phyloP scores from a whole-genome alignment of 495 filamentous ascomycete genomes.

The Hapsidospora chrysogenum region DNA sequence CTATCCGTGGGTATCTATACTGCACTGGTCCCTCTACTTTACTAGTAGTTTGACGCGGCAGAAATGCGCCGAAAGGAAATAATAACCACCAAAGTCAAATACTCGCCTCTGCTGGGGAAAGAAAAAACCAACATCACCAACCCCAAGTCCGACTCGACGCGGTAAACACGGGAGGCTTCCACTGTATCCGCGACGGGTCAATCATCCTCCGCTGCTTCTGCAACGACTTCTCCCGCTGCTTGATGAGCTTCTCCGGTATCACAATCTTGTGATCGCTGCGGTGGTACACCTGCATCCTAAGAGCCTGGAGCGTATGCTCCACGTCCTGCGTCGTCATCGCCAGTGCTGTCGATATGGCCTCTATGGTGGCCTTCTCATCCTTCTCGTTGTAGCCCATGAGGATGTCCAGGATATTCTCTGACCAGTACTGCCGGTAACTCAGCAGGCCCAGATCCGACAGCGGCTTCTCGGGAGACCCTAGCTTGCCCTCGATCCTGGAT shows the following conservation, averaged over 20 bases:
- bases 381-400: conserved; percentile 44
- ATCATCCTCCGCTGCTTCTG: conserved; percentile 55
- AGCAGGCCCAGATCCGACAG: conserved; percentile 84
- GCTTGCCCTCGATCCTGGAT: conserved; percentile 82
- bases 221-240: conserved; percentile 62
- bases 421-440: conserved; percentile 92
- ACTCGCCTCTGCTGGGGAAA: not conserved
- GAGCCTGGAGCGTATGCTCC: conserved; percentile 75
- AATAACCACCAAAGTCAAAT: too few species aligned
- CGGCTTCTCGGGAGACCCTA: conserved; percentile 91
- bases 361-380: conserved; percentile 60
- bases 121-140: too few species aligned
- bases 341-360: conserved; percentile 57
- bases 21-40: too few species aligned
- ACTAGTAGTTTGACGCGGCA: too few species aligned
- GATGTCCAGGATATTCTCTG: conserved; percentile 76
- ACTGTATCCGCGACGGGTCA: conserved; percentile 61
- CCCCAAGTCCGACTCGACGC: conserved; percentile 86
- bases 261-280: conserved; percentile 91
- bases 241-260: conserved; percentile 48
- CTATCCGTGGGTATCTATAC: too few species aligned
- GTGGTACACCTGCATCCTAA: conserved; percentile 88
- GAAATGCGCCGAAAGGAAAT: too few species aligned
- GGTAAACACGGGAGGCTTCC: conserved; percentile 93
- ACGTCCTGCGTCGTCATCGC: conserved; percentile 95